Evolutionary conservation across 108 stramenopile genomes (phyloP).

Genomic region (Pseudonitzschia delicatissima): DNA sequence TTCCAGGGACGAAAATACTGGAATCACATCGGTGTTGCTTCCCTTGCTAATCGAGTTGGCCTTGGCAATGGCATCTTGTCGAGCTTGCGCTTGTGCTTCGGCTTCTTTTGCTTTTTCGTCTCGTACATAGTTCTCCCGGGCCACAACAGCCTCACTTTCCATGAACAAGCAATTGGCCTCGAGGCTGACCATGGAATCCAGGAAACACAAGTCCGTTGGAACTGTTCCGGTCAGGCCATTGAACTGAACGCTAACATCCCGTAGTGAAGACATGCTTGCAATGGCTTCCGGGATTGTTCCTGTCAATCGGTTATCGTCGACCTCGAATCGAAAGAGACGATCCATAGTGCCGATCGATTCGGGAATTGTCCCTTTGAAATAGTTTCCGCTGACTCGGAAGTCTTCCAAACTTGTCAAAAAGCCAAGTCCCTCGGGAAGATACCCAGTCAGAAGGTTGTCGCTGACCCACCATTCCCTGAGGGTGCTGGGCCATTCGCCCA

Average conservation of each 20-base stretch:
- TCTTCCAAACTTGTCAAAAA: slow-evolving; percentile 12
- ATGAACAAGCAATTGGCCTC: slow-evolving; percentile 28
- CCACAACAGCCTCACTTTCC: too few species aligned
- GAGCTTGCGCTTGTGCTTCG: too few species aligned
- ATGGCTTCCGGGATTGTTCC: slow-evolving; percentile 21
- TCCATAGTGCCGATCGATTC: slow-evolving; percentile 1
- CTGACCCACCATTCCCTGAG: slow-evolving; percentile 8
- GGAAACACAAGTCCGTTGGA: slow-evolving; percentile 15
- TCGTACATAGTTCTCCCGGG: too few species aligned
- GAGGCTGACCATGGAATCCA: slow-evolving; percentile 21
- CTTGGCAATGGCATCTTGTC: too few species aligned
- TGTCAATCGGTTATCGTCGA: slow-evolving; percentile 13
- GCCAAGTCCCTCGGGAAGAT: slow-evolving; percentile 4
- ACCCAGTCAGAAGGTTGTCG: slow-evolving; percentile 13
- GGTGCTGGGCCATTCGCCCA: slow-evolving; percentile 28
- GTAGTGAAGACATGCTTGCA: neutral
- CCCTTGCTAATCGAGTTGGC: too few species aligned
- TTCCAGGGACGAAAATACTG: too few species aligned
- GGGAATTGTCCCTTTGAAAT: slow-evolving; percentile 16
- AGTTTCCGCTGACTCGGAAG: slow-evolving; percentile 24
- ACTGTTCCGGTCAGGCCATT: slow-evolving; percentile 21
- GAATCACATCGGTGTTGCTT: too few species aligned
- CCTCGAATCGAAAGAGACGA: slow-evolving; percentile 8
- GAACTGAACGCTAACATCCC: slow-evolving; percentile 12
- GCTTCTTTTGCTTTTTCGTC: too few species aligned